phyloP scores from a whole-genome alignment of 2,329 filamentous ascomycete species.

The Clonostachys byssicola region DNA sequence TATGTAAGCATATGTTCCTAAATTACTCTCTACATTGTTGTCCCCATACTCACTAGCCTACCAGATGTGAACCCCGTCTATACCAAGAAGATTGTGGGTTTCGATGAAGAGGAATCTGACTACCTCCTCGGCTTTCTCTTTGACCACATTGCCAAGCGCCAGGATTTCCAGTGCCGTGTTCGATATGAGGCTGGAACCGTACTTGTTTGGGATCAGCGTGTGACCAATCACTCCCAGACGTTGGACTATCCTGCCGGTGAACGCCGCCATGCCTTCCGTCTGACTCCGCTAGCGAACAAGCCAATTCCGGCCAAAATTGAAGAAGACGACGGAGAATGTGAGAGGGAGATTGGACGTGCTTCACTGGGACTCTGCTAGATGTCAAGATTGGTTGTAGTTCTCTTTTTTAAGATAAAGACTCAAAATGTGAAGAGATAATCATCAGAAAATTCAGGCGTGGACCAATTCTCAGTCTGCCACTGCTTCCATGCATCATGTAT shows the following conservation, averaged over 20 bases:
- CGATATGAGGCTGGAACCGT: slow-evolving; percentile 72
- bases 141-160: slow-evolving; percentile 35
- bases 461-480: neutral
- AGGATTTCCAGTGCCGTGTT: slow-evolving; percentile 62
- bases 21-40: slow-evolving; percentile 47
- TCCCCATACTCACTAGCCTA: neutral
- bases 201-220: slow-evolving; percentile 77
- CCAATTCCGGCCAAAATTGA: neutral
- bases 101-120: slow-evolving; percentile 79
- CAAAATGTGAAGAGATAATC: neutral
- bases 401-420: neutral
- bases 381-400: no score
- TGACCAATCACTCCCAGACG: slow-evolving; percentile 69
- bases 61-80: neutral
- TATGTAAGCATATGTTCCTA: slow-evolving; percentile 59
- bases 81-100: slow-evolving; percentile 70
- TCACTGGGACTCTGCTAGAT: neutral
- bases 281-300: slow-evolving; percentile 73
- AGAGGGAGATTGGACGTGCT: neutral
- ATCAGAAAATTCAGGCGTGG: neutral
- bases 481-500: neutral
- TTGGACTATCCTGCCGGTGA: slow-evolving; percentile 42
- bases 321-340: slow-evolving; percentile 1
- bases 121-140: slow-evolving; percentile 63
- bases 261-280: slow-evolving; percentile 62